Evolutionary conservation across 495 filamentous ascomycete species (phyloP), one percentile per base, ranked within the genome.

Genomic region (Mytilinidion resinicola): DNA sequence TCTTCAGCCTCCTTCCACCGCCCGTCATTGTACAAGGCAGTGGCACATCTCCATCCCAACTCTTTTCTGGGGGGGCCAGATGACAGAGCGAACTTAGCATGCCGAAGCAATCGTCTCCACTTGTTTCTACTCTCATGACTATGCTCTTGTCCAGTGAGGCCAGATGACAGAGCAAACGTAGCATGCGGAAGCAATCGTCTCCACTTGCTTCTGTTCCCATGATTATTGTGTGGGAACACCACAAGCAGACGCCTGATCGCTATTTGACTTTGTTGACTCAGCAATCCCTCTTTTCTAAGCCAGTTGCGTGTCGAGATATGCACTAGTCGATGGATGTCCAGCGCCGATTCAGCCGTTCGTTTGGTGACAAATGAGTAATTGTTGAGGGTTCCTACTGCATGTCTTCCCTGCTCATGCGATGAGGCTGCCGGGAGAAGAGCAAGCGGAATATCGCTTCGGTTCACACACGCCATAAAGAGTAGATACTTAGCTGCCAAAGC

Each of bases 391-490:
- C 20, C 17, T 9, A 48, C 20, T 48, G 17, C 8, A 48, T 48
- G 14, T 39, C 8, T 25, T 48, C 20, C 44, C 44, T 25, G 14
- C 20, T 48, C 17, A 48, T 25, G 17, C 9, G 42, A 54, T 10
- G 19, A 36, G 1, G 46, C 50, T 35, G 50, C 19, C 4, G 51
- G 51, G 15, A 67, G 58, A 6, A 65, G 51, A 37, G 15, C 44
- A 36, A 54, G 53, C 9, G 57, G 62, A 20, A 67, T 56, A 21
- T 58, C 53, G n/a, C 62, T 54, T 20, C 25, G 6, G 25, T 61
- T 57, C 5, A 65, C 34, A 35, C 57, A 61, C 0, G 57, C 47
- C 37, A 65, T 65, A 56, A 67, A 56, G 3, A 35, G 60, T 43
- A 67, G 30, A 15, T 53, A 55, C 1, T 65, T 57, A 4, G 62